A percentile compares a stretch with the other conserved stretches of the same genome.
phyloP scores from a whole-genome alignment of 2,329 filamentous ascomycete species.

The Lasiodiplodia theobromae region DNA sequence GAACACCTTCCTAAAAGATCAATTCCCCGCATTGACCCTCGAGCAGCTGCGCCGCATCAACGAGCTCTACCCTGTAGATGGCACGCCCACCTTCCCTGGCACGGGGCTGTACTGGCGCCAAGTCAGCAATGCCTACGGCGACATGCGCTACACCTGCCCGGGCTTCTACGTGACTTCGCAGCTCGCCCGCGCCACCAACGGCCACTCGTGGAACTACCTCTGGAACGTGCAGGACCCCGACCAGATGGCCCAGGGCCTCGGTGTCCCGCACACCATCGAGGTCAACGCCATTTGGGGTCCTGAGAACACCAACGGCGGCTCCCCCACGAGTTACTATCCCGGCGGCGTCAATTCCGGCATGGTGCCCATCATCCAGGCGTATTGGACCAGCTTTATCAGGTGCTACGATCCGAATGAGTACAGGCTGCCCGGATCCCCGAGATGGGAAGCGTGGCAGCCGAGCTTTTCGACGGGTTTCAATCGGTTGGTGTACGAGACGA shows the following conservation, averaged over 20 bases:
- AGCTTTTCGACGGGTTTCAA: constrained; percentile 34
- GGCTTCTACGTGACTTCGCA: constrained; percentile 61
- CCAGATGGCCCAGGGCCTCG: constrained; percentile 61
- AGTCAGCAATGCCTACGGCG: constrained; percentile 65
- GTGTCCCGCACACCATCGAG: constrained; percentile 73
- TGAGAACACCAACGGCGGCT: constrained; percentile 56
- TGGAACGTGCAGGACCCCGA: constrained; percentile 70
- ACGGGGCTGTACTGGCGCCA: constrained; percentile 66
- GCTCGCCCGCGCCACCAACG: constrained; percentile 44
- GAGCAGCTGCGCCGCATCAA: constrained; percentile 61
- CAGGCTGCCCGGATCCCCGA: constrained; percentile 54
- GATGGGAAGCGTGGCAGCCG: constrained; percentile 58
- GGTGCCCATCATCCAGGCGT: constrained; percentile 69
- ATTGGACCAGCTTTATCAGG: constrained; percentile 78
- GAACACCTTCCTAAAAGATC: constrained; percentile 63
- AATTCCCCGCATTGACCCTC: constrained; percentile 64
- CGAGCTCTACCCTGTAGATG: constrained; percentile 61
- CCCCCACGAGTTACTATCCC: constrained; percentile 63
- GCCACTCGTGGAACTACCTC: constrained; percentile 70
- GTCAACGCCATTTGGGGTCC: constrained; percentile 72
- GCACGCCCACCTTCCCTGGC: constrained; percentile 52
- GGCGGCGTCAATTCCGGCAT: constrained; percentile 63
- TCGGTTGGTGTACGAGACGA: constrained; percentile 48
- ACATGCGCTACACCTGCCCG: constrained; percentile 71
- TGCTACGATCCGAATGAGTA: constrained; percentile 69